Conservation (phyloP, 208 protist genomes). For the Acanthamoeba triangularis region DNA sequence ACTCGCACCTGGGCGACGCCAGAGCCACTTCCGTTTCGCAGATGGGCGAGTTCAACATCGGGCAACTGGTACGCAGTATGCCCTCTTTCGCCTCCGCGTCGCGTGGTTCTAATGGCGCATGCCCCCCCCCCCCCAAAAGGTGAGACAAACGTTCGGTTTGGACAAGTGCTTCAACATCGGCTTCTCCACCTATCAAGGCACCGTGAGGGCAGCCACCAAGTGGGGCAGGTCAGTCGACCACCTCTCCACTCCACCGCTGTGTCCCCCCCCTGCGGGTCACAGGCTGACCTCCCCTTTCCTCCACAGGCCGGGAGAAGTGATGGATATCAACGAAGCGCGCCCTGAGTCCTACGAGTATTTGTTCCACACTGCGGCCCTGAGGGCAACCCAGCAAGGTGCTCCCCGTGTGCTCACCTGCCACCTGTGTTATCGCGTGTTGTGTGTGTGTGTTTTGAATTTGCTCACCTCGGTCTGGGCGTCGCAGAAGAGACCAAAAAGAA, state of each 20-base stretch:
- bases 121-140: neutral
- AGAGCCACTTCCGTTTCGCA: slow-evolving; percentile 10
- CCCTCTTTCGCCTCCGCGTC: neutral
- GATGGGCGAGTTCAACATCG: slow-evolving; percentile 46
- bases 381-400: neutral
- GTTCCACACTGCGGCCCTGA: slow-evolving; percentile 22
- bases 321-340: slow-evolving; percentile 56
- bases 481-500: neutral
- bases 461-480: neutral
- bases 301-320: neutral
- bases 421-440: neutral
- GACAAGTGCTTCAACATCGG: slow-evolving; percentile 72
- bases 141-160: slow-evolving; percentile 66
- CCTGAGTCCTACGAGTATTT: slow-evolving; percentile 36
- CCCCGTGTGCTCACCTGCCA: neutral
- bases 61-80: neutral
- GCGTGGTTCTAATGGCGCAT: neutral
- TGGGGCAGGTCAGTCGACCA: slow-evolving; percentile 12
- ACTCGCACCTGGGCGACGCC: slow-evolving; percentile 76
- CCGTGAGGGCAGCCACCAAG: slow-evolving; percentile 66
- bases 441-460: neutral
- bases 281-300: neutral
- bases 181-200: slow-evolving; percentile 69
- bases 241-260: neutral
- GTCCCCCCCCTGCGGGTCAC: neutral